These are phyloP conservation scores for Yarrowia sp. DNA, from an alignment of 805 yeast species.

Conservation along the genomic window DNA sequence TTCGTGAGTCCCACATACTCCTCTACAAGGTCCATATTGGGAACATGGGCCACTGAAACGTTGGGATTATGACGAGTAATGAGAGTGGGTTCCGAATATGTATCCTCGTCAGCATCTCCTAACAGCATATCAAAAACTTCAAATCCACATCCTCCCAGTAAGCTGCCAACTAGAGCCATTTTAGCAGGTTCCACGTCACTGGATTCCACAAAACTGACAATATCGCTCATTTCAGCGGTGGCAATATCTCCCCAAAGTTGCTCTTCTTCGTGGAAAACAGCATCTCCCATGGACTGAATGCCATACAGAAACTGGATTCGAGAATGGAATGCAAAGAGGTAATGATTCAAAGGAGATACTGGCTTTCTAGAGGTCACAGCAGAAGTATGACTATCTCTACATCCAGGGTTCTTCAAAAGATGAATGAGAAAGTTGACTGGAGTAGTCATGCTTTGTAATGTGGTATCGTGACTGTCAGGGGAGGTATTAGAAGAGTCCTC, in stretches of 20 bases:
- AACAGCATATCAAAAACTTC: neutral
- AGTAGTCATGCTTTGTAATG: conserved; percentile 6
- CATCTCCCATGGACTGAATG: conserved; percentile 16
- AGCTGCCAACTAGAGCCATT: neutral
- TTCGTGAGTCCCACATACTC: neutral
- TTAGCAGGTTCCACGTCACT: conserved; percentile 1
- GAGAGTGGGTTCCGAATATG: neutral
- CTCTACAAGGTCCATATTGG: neutral
- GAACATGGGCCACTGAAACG: neutral
- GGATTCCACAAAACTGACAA: neutral
- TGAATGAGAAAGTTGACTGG: conserved; percentile 7
- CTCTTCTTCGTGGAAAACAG: conserved; percentile 8
- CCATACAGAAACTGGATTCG: conserved; percentile 18
- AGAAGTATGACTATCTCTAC: conserved; percentile 3
- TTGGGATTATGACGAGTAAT: neutral
- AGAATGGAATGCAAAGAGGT: conserved; percentile 25
- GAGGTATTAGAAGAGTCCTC: neutral
- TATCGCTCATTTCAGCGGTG: neutral
- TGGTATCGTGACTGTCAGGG: neutral
- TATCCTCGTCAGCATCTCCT: neutral
- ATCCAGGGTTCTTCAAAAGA: neutral
- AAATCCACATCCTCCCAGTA: conserved; percentile 1
- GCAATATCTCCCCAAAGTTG: conserved; percentile 10
- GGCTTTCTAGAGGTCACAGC: conserved; percentile 2
- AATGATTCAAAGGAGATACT: neutral